Evolutionary conservation across 1,139 yeast species (phyloP).

Genomic region (Suhomyces maxii): DNA sequence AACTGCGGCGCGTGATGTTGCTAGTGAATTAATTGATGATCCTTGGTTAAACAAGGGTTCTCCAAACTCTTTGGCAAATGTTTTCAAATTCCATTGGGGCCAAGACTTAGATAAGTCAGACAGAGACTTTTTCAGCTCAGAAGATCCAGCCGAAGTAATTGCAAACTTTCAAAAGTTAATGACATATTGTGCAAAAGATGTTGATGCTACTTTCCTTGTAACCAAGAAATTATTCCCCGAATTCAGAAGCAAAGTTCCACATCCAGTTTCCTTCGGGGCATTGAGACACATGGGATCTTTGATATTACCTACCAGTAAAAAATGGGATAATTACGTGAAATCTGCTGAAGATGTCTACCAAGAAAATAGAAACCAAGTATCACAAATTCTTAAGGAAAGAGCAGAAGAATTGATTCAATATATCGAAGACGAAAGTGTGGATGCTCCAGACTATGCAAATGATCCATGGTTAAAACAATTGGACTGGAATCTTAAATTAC

Average conservation of each 20-base stretch:
- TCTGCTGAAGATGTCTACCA: conserved; percentile 69
- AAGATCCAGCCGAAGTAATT: conserved; percentile 55
- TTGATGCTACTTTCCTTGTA: conserved; percentile 69
- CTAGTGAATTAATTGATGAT: conserved; percentile 42
- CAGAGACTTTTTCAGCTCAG: conserved; percentile 63
- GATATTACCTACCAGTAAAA: conserved; percentile 72
- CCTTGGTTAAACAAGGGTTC: conserved; percentile 84
- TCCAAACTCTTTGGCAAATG: conserved; percentile 78
- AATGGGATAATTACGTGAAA: conserved; percentile 74
- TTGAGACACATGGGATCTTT: conserved; percentile 73
- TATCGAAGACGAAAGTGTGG: conserved; percentile 24
- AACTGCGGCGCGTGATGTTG: conserved; percentile 7
- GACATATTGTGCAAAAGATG: conserved; percentile 86
- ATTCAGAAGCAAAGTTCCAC: conserved; percentile 73
- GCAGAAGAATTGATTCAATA: conserved; percentile 58
- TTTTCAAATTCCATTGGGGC: conserved; percentile 77
- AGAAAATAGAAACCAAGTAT: conserved; percentile 56
- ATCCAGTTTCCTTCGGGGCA: conserved; percentile 94
- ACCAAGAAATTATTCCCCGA: conserved; percentile 68
- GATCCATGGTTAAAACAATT: conserved; percentile 93
- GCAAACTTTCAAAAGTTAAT: conserved; percentile 61
- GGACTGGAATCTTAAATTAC: conserved; percentile 76
- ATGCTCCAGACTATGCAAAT: conserved; percentile 30
- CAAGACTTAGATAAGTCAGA: conserved; percentile 63
- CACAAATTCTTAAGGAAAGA: conserved; percentile 55